A percentile compares a stretch with the other conserved stretches of the same genome.
Evolutionary conservation across 257 asterid genomes (phyloP).

Genomic region (Solanum sejunctum): DNA sequence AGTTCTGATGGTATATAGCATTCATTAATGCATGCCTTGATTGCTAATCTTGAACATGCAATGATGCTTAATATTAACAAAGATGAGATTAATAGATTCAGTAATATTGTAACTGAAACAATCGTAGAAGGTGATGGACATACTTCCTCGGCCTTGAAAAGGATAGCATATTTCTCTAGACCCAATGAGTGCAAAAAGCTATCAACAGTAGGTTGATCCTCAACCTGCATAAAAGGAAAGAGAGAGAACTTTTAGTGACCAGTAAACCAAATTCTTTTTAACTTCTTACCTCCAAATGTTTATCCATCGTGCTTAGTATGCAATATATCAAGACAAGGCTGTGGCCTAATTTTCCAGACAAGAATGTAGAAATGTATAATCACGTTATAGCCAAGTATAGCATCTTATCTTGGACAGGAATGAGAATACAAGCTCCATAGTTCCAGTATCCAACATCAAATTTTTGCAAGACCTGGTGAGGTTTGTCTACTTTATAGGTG

Average conservation of each 20-base stretch:
- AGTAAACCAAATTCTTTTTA: neutral
- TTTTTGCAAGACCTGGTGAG: neutral
- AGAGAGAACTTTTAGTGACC: neutral
- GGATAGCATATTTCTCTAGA: slow-evolving; percentile 62
- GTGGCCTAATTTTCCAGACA: neutral
- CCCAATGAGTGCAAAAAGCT: slow-evolving; percentile 66
- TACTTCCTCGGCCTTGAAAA: slow-evolving; percentile 94
- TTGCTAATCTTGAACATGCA: neutral
- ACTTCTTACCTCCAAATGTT: neutral
- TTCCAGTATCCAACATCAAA: neutral
- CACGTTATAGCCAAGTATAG: neutral
- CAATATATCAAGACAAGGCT: neutral
- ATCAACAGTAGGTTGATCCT: slow-evolving; percentile 67
- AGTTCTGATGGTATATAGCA: neutral
- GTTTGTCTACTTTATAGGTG: neutral
- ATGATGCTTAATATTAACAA: neutral
- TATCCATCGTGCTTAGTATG: neutral
- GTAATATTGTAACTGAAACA: neutral
- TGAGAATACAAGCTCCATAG: neutral
- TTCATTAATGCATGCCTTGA: neutral
- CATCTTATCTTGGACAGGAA: neutral
- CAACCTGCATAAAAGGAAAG: slow-evolving; percentile 37
- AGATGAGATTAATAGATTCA: neutral
- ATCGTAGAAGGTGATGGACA: neutral
- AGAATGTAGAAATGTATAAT: neutral